Percentiles rank a stretch among this genome's conserved stretches.
Conservation (phyloP, 2,329 filamentous ascomycete species). For the Alternaria consortialis region DNA sequence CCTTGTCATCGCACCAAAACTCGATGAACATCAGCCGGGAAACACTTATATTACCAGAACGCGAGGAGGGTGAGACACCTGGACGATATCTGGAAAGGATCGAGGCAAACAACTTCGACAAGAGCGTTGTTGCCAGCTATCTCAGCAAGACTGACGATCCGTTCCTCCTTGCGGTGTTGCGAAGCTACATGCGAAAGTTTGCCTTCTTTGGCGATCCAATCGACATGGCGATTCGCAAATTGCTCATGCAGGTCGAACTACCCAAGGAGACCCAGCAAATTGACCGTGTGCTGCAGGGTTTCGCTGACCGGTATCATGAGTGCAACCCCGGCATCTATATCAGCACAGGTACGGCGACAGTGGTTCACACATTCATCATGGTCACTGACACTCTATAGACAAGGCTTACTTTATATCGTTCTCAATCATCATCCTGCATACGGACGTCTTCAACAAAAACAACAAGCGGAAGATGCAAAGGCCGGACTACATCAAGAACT, state of each 20-base stretch:
- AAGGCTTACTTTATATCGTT: slow-evolving; percentile 99
- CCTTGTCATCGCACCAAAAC: slow-evolving; percentile 80
- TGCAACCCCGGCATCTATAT: slow-evolving; percentile 97
- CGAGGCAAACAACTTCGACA: slow-evolving; percentile 78
- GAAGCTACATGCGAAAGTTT: slow-evolving; percentile 95
- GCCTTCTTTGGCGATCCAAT: slow-evolving; percentile 96
- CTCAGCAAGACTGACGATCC: slow-evolving; percentile 86
- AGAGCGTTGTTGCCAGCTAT: slow-evolving; percentile 83
- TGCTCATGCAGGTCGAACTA: slow-evolving; percentile 94
- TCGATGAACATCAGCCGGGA: slow-evolving; percentile 82
- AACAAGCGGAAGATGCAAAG: slow-evolving; percentile 99
- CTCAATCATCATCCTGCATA: slow-evolving; percentile 93
- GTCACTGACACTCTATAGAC: slow-evolving; percentile 60
- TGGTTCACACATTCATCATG: neutral
- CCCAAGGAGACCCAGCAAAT: slow-evolving; percentile 99
- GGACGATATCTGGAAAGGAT: slow-evolving; percentile 87
- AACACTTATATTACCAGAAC: slow-evolving; percentile 74
- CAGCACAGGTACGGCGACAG: slow-evolving; percentile 65
- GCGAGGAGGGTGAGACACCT: slow-evolving; percentile 86
- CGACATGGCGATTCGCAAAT: slow-evolving; percentile 95
- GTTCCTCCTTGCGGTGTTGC: slow-evolving; percentile 82
- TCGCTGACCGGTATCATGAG: slow-evolving; percentile 96
- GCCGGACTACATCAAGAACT: slow-evolving; percentile 93
- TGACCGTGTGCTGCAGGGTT: slow-evolving; percentile 90
- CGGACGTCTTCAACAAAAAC: slow-evolving; percentile 99